Evolutionary conservation across 1,139 yeast species (phyloP).

Genomic region (Saccharomyces hybrid): DNA sequence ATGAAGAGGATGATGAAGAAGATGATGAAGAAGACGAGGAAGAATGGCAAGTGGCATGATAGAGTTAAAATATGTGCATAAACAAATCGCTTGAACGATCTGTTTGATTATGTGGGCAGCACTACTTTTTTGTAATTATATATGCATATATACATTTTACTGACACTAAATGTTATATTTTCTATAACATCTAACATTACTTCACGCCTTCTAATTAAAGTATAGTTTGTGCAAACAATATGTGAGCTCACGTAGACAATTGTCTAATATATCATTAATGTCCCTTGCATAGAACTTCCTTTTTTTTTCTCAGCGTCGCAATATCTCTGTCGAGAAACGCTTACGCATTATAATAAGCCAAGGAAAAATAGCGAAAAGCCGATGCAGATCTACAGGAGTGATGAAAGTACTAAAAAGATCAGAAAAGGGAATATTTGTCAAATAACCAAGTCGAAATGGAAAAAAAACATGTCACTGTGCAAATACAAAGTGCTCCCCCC

Average conservation of each 20-base stretch:
- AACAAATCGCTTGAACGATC: neutral
- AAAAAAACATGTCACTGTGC: neutral
- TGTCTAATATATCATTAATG: neutral
- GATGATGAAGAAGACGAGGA: neutral
- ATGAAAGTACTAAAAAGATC: neutral
- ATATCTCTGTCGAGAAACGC: neutral
- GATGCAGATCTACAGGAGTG: neutral
- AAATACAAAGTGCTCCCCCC: slow-evolving; percentile 6
- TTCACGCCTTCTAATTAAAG: neutral
- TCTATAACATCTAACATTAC: neutral
- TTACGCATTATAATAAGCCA: neutral
- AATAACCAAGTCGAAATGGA: neutral
- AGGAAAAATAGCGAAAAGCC: neutral
- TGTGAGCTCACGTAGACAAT: too few relatives aligned
- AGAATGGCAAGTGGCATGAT: neutral
- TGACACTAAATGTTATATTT: neutral
- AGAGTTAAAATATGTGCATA: neutral
- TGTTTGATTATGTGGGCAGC: neutral
- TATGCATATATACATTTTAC: neutral
- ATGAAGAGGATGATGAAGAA: slow-evolving; percentile 38
- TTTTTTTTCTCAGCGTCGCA: neutral
- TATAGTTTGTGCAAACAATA: neutral
- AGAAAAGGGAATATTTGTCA: neutral
- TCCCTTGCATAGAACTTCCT: neutral
- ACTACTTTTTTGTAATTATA: neutral